Conservation (phyloP, 495 filamentous ascomycete species). For the Penicillium cinerascens region DNA sequence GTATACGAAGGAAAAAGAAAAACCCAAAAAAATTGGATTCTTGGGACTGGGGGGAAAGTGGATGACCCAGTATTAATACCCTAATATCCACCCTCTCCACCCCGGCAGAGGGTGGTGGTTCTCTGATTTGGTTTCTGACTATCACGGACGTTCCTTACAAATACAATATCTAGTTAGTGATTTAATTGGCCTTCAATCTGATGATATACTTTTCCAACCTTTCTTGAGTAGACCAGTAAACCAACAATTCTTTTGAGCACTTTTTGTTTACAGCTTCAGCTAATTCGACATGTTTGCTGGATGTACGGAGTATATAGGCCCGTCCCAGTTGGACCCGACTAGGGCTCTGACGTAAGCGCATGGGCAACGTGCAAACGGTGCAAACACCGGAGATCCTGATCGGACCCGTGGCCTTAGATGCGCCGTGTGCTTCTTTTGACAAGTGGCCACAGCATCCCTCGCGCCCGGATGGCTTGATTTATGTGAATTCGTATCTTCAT, state of each 20-base stretch:
- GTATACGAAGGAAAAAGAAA: neutral
- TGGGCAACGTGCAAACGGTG: slow-evolving; percentile 14
- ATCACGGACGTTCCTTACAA: slow-evolving; percentile 14
- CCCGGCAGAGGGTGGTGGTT: slow-evolving; percentile 8
- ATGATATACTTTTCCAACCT: neutral
- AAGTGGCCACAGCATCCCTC: slow-evolving; percentile 38
- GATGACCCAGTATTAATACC: slow-evolving; percentile 1
- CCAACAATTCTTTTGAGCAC: neutral
- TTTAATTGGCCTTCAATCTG: slow-evolving; percentile 2
- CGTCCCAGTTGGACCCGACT: neutral
- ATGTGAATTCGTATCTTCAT: slow-evolving; percentile 1
- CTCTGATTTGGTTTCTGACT: slow-evolving; percentile 6
- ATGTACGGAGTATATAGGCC: neutral
- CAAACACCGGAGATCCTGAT: slow-evolving; percentile 19
- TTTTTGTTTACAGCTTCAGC: no score
- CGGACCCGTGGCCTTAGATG: slow-evolving; percentile 30
- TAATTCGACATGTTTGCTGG: neutral
- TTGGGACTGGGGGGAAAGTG: slow-evolving; percentile 1
- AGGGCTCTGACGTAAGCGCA: slow-evolving; percentile 17
- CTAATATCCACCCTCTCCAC: slow-evolving; percentile 4
- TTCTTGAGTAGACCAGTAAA: neutral
- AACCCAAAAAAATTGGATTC: slow-evolving; percentile 13
- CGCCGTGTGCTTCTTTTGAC: slow-evolving; percentile 32
- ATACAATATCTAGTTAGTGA: slow-evolving; percentile 8
- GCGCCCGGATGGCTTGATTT: slow-evolving; percentile 19